Conservation (phyloP, 345 rosid genomes). For the Heritiera littoralis region DNA sequence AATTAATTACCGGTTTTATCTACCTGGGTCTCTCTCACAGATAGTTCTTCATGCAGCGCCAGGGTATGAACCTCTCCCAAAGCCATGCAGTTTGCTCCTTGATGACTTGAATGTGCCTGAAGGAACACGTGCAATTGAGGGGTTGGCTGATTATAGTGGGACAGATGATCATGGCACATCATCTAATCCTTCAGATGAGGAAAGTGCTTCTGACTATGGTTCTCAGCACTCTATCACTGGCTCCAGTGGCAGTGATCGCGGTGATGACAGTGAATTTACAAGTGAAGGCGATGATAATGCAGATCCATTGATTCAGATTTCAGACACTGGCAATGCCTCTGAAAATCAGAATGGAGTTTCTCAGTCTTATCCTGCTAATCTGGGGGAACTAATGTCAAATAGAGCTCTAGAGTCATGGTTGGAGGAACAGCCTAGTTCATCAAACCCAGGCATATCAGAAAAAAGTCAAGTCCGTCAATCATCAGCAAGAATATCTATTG, state of each 20-base stretch:
- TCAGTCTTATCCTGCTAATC: conserved; percentile 32
- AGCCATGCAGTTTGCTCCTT: conserved; percentile 65
- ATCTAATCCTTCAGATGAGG: conserved; percentile 64
- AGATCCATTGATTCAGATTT: conserved; percentile 76
- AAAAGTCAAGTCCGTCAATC: conserved; percentile 44
- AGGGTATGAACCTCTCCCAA: conserved; percentile 98
- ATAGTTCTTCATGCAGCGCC: conserved; percentile 99
- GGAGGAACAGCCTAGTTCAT: conserved; percentile 69
- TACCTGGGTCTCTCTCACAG: conserved; percentile 96
- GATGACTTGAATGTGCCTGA: conserved; percentile 46
- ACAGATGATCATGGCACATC: conserved; percentile 45
- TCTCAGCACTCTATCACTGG: conserved; percentile 54
- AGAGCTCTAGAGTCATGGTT: conserved; percentile 83
- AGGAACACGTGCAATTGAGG: conserved; percentile 33
- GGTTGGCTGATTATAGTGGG: conserved; percentile 22
- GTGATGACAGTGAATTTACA: conserved; percentile 44
- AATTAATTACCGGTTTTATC: conserved; percentile 65
- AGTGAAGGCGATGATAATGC: conserved; percentile 44
- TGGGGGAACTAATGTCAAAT: conserved; percentile 62
- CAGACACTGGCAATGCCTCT: conserved; percentile 44
- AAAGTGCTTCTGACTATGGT: conserved; percentile 67
- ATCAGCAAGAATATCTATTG: conserved; percentile 75
- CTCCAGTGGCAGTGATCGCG: conserved; percentile 44
- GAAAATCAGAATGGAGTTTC: conserved; percentile 34
- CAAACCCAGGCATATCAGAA: conserved; percentile 44